phyloP scores from a whole-genome alignment of 352 stramenopile species.

The Globisporangium solare region DNA sequence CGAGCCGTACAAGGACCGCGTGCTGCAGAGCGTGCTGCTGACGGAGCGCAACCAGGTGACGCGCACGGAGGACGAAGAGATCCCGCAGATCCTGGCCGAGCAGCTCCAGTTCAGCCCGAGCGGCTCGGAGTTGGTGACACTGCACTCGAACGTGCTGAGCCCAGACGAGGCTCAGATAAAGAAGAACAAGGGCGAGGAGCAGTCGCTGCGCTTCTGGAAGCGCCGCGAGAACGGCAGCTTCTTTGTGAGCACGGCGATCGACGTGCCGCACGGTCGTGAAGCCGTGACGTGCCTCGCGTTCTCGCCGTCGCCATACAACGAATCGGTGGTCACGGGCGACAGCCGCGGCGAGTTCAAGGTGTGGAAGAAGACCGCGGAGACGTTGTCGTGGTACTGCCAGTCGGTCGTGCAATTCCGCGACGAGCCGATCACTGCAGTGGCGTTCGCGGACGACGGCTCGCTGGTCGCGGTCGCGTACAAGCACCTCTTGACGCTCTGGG shows the following conservation, averaged over 20 bases:
- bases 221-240: conserved; percentile 71
- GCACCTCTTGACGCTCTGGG: conserved; percentile 81
- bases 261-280: conserved; percentile 61
- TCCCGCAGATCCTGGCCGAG: conserved; percentile 48
- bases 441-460: conserved; percentile 72
- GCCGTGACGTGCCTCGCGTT: conserved; percentile 52
- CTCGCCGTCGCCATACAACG: conserved; percentile 31
- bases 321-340: conserved; percentile 64
- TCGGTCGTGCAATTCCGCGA: conserved; percentile 77
- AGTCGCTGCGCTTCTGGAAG: conserved; percentile 74
- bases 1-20: conserved; percentile 73
- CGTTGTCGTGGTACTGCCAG: conserved; percentile 66
- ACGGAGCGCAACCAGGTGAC: conserved; percentile 84
- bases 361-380: conserved; percentile 48
- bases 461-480: conserved; percentile 82
- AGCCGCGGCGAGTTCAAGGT: conserved; percentile 74
- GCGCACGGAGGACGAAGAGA: conserved; percentile 59
- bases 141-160: conserved; percentile 37
- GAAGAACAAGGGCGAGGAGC: conserved; percentile 31
- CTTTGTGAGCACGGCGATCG: conserved; percentile 77
- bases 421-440: conserved; percentile 56
- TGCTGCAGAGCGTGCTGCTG: conserved; percentile 61
- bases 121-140: conserved; percentile 50
- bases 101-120: conserved; percentile 47
- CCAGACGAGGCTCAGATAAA: conserved; percentile 6